Conservation (phyloP, 108 stramenopile species). For the Cyclotella atomus region DNA sequence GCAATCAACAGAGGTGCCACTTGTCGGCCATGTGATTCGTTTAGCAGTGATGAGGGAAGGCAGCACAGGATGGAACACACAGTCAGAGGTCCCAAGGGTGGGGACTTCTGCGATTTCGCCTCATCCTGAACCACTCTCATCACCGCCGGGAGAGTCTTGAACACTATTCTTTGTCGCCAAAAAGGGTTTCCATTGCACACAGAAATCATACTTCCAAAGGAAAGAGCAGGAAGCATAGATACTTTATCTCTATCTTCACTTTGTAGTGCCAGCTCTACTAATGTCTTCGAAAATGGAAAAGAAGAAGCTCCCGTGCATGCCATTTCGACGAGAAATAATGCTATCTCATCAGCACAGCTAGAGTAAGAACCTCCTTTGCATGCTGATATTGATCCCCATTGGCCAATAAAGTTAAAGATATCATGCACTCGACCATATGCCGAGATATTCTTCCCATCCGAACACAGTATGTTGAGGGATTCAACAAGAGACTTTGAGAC, state of each 20-base stretch:
- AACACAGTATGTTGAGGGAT: not conserved
- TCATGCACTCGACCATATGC: slow-evolving; percentile 26
- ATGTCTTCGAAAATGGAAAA: slow-evolving; percentile 36
- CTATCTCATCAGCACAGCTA: slow-evolving; percentile 55
- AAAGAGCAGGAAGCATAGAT: slow-evolving; percentile 41
- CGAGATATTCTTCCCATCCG: not conserved
- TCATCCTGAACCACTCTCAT: slow-evolving; percentile 44
- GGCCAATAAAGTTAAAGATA: slow-evolving; percentile 34
- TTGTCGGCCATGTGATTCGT: slow-evolving; percentile 27
- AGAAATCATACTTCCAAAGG: slow-evolving; percentile 55
- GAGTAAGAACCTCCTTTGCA: slow-evolving; percentile 60
- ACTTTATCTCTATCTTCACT: slow-evolving; percentile 15
- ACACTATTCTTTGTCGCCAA: slow-evolving; percentile 55
- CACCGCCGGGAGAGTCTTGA: slow-evolving; percentile 39
- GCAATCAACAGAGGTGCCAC: slow-evolving; percentile 42
- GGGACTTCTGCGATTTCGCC: slow-evolving; percentile 42
- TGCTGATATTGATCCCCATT: slow-evolving; percentile 63
- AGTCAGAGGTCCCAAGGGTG: slow-evolving; percentile 36
- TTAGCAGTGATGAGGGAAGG: slow-evolving; percentile 32
- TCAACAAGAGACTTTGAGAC: slow-evolving; percentile 22
- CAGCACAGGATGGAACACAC: slow-evolving; percentile 43
- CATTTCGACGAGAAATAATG: slow-evolving; percentile 61
- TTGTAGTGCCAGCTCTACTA: not conserved
- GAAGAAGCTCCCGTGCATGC: slow-evolving; percentile 55
- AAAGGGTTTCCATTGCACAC: slow-evolving; percentile 52